Evolutionary conservation across 2,329 filamentous ascomycete species (phyloP).

Genomic region (Hymenoscyphus albidus): DNA sequence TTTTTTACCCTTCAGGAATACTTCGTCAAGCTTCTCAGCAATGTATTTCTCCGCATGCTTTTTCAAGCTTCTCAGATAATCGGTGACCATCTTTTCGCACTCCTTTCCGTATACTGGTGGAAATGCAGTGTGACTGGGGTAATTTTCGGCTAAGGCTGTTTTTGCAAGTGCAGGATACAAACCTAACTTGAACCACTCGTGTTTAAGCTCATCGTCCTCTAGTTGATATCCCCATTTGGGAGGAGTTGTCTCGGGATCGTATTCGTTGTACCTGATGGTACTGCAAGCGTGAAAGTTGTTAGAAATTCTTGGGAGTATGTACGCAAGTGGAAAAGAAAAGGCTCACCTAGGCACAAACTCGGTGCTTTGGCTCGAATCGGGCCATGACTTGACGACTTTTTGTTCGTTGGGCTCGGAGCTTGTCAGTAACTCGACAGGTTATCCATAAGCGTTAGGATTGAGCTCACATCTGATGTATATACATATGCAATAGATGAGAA

Average conservation of each 20-base stretch:
- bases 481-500: not conserved
- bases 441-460: too few species aligned
- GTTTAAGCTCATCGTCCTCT: not conserved
- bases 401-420: not conserved
- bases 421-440: too few species aligned
- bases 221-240: slow-evolving; percentile 3
- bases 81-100: slow-evolving; percentile 2
- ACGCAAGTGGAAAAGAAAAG: not conserved
- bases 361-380: not conserved
- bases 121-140: not conserved
- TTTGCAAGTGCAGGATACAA: not conserved
- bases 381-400: not conserved
- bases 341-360: not conserved
- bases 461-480: not conserved
- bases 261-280: not conserved
- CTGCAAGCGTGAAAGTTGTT: not conserved
- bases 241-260: not conserved
- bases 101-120: not conserved
- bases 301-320: too few species aligned
- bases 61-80: slow-evolving; percentile 7
- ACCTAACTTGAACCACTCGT: slow-evolving; percentile 12
- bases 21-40: not conserved
- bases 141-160: not conserved
- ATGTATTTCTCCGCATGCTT: slow-evolving; percentile 9
- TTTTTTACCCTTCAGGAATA: not conserved